Evolutionary conservation across 2,329 filamentous ascomycete genomes (phyloP), one percentile per base, ranked within the genome.

Genomic region (Hyphodiscus sp.): DNA sequence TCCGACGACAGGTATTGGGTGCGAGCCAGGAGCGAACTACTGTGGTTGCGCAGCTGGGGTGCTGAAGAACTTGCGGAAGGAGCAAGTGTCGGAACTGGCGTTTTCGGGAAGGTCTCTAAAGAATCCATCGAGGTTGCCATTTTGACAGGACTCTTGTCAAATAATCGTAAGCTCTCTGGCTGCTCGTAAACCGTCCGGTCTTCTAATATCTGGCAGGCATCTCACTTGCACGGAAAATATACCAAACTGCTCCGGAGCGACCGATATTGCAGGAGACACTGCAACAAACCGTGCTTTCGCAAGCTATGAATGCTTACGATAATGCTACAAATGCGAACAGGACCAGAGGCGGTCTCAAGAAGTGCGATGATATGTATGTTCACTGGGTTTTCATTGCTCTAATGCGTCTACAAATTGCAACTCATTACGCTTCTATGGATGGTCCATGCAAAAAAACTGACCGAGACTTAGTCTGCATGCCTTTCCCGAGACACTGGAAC

Each of bases 281-380:
- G 1, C 79, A 82, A 63, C 76, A 81, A 4, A 80, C 82, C 1
- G 73, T 90, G 9, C 72, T 87, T 43, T 74, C 75, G 1, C 76
- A 82, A 46, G 85, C 85, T 1, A 78, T 91, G 72, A 76, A 80
- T 51, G 80, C 85, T 3, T 94, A 91, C 65, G 89, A 94, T 64
- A 89, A 89, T 65, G 88, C 89, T 2, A 88, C 86, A 20, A 94
- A 94, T 63, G 86, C 87, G 0, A 91, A 92, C 62, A 81, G 82
- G 52, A 87, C 80, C 1, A 78, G 88, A 59, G 89, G 89, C 16
- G 86, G 86, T 0, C 76, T 94, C 63, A 89, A 89, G 69, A 89
- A 83, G 68, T 89, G 87, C 45, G 78, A 86, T 60, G 85, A 90
- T 48, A 86, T 89, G 85, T 87, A 71, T 70, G 81, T 67, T 41